A percentile compares a stretch with the other conserved stretches of the same genome.
Evolutionary conservation across 73 alveolate genomes (phyloP).

Genomic region (Paramecium biaurelia): DNA sequence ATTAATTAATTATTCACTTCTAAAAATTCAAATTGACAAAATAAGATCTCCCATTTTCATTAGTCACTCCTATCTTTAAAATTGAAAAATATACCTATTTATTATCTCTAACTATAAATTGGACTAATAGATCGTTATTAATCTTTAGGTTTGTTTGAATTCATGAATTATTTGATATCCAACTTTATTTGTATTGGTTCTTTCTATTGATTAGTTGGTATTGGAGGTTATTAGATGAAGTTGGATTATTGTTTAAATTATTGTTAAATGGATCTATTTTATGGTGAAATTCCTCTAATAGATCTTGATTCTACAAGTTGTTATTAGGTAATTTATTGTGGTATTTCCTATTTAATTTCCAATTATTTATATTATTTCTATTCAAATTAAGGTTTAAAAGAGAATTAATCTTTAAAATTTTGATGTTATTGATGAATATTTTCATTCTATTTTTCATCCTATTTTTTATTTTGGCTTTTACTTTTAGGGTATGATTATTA

Average conservation of each 20-base stretch:
- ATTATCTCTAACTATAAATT: not conserved
- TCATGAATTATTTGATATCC: not conserved
- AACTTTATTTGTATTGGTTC: not conserved
- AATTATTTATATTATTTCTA: not conserved
- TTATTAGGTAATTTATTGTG: not conserved
- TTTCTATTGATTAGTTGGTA: not conserved
- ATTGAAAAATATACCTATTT: not conserved
- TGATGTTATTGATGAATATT: not conserved
- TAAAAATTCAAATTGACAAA: not conserved
- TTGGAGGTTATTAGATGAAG: not conserved
- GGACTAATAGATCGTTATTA: not conserved
- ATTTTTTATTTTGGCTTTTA: not conserved
- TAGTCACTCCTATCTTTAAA: not conserved
- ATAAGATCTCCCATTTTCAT: not conserved
- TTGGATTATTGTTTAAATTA: not conserved
- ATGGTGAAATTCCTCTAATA: not conserved
- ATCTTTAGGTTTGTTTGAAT: not conserved
- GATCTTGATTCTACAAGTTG: not conserved
- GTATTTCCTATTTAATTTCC: too few species aligned
- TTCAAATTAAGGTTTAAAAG: not conserved
- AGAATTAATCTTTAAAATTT: not conserved
- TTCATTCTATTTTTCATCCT: not conserved
- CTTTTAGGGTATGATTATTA: not conserved
- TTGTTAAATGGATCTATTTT: not conserved
- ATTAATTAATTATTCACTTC: not conserved